These are phyloP conservation scores for Fusarium lyarnte DNA, from an alignment of 2,329 filamentous ascomycete genomes.

Conservation along the genomic window DNA sequence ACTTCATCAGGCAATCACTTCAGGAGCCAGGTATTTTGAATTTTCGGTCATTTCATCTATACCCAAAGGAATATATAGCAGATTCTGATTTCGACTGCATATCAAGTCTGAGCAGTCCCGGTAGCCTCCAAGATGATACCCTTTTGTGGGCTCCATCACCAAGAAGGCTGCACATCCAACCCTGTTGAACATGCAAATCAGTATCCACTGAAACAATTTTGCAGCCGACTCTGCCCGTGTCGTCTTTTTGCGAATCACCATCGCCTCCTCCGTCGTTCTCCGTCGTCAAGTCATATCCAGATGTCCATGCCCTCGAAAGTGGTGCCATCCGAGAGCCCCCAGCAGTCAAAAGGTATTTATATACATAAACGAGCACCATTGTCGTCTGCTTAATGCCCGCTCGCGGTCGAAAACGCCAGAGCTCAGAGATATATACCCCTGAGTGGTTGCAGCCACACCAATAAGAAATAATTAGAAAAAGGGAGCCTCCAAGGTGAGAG, in stretches of 20 bases:
- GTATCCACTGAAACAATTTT: constrained; percentile 37
- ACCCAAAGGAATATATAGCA: constrained; percentile 49
- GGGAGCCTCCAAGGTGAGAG: constrained; percentile 27
- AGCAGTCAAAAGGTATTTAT: constrained; percentile 41
- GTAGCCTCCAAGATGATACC: constrained; percentile 20
- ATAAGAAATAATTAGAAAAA: constrained; percentile 40
- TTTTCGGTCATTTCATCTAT: constrained; percentile 50
- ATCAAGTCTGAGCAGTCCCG: constrained; percentile 23
- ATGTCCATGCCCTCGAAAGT: constrained; percentile 27
- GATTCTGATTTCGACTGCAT: constrained; percentile 44
- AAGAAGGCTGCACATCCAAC: constrained; percentile 30
- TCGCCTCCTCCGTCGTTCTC: constrained; percentile 32
- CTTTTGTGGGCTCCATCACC: constrained; percentile 10
- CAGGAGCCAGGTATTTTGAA: constrained; percentile 21
- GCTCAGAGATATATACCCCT: background rate
- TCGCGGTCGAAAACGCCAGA: background rate
- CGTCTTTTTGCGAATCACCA: constrained; percentile 20
- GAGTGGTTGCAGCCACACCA: constrained; percentile 13
- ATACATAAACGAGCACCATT: constrained; percentile 34
- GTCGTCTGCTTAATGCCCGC: constrained; percentile 34
- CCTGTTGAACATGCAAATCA: constrained; percentile 18
- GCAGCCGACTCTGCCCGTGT: constrained; percentile 33
- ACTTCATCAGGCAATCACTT: background rate
- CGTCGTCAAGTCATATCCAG: constrained; percentile 45
- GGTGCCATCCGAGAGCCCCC: constrained; percentile 26